phyloP scores from a whole-genome alignment of 139 green algal genomes.

The Chlorella vulgaris region DNA sequence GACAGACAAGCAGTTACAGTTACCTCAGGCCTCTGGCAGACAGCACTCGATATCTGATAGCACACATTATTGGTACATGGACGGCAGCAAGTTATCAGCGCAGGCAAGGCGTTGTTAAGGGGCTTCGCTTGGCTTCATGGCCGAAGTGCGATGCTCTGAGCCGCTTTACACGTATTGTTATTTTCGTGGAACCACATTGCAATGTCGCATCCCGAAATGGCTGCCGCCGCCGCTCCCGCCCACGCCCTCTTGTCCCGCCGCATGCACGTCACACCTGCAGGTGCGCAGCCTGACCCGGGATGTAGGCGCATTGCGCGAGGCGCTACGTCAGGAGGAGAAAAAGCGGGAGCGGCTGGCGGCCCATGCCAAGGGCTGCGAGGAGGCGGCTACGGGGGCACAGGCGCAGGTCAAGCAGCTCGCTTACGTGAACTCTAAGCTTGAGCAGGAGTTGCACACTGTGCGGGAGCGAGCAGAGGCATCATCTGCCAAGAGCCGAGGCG shows the following conservation, averaged over 20 bases:
- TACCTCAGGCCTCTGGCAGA: too few species aligned
- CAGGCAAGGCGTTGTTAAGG: too few species aligned
- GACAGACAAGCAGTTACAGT: too few species aligned
- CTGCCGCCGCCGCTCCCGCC: not conserved
- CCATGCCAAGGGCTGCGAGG: constrained; percentile 48
- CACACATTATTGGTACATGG: too few species aligned
- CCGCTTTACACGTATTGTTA: too few species aligned
- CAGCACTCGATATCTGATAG: too few species aligned
- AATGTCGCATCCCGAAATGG: not conserved
- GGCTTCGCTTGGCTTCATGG: too few species aligned
- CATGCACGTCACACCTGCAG: constrained; percentile 4
- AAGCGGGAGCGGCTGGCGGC: constrained; percentile 49
- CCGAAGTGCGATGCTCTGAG: too few species aligned
- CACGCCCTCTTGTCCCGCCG: not conserved
- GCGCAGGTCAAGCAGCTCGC: constrained; percentile 35
- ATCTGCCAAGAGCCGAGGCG: constrained; percentile 28
- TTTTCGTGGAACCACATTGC: too few species aligned
- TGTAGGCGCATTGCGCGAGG: constrained; percentile 60
- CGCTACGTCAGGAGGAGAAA: constrained; percentile 60
- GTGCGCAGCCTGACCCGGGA: constrained; percentile 61
- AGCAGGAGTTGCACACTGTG: constrained; percentile 49
- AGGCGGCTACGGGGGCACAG: constrained; percentile 8
- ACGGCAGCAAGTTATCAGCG: too few species aligned
- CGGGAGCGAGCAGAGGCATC: constrained; percentile 35
- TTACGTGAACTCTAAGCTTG: constrained; percentile 67